Conservation (phyloP, 139 green algal genomes). For the Pleodorina starrii region DNA sequence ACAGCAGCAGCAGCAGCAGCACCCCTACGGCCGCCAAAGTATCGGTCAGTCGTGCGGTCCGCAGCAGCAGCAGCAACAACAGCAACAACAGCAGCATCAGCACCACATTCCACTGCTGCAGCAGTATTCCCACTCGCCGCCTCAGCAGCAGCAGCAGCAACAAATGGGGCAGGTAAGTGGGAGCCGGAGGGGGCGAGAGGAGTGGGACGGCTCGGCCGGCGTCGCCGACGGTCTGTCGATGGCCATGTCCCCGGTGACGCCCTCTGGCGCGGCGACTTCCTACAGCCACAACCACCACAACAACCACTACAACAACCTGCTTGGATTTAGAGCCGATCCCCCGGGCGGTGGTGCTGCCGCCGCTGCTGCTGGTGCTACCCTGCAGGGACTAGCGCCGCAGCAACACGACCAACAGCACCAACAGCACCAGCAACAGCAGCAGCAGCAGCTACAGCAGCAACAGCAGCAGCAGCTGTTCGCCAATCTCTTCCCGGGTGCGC, state of each 20-base stretch:
- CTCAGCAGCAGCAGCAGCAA: not conserved
- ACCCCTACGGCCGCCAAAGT: not conserved
- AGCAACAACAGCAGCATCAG: not conserved
- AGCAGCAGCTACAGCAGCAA: not conserved
- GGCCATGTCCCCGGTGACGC: too few relatives aligned
- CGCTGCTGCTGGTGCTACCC: too few relatives aligned
- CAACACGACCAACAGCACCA: not conserved
- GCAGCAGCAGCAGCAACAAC: not conserved
- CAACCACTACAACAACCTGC: too few relatives aligned
- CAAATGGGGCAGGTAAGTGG: too few relatives aligned
- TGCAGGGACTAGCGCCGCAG: too few relatives aligned
- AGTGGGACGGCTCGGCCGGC: too few relatives aligned
- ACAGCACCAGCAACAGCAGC: not conserved
- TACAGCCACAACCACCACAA: too few relatives aligned
- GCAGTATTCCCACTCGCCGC: not conserved
- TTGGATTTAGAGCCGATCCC: too few relatives aligned
- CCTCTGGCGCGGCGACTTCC: too few relatives aligned
- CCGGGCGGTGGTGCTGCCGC: too few relatives aligned
- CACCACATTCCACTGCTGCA: not conserved
- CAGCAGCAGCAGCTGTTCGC: constrained; percentile 22
- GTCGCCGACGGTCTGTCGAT: too few relatives aligned
- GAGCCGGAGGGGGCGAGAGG: too few relatives aligned
- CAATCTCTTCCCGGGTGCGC: not conserved
- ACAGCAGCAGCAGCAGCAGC: not conserved
- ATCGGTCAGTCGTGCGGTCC: not conserved